Conservation (phyloP, 2,329 filamentous ascomycete species). For the Fusarium protoensiforme region DNA sequence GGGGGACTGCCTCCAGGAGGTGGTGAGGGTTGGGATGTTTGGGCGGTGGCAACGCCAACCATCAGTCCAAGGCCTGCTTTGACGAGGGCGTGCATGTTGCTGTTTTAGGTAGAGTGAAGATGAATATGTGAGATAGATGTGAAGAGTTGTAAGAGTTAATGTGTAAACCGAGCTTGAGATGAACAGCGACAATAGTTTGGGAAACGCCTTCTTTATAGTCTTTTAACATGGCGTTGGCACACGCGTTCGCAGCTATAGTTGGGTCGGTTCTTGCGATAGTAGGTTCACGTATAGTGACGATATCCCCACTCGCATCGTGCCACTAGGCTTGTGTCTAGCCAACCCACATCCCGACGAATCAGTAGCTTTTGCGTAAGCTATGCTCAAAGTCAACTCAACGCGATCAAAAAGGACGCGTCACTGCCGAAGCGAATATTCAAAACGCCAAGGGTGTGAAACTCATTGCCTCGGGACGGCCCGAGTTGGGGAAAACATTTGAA, state of each 20-base stretch:
- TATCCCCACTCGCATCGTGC: background rate
- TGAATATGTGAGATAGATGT: background rate
- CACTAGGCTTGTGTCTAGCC: background rate
- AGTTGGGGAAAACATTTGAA: background rate
- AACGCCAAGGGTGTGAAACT: background rate
- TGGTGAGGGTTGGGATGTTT: background rate
- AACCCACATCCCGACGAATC: constrained; percentile 10
- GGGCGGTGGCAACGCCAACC: constrained; percentile 1
- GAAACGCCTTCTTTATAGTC: background rate
- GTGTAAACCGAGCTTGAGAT: background rate
- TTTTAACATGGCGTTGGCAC: background rate
- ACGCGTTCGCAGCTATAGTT: background rate
- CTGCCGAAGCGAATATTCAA: background rate
- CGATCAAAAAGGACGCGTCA: background rate
- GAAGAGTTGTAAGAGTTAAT: background rate
- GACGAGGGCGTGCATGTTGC: constrained; percentile 7
- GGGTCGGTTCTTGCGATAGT: background rate
- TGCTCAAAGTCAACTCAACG: background rate
- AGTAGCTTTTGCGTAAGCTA: constrained; percentile 11
- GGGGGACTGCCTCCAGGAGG: background rate
- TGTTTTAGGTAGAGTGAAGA: background rate
- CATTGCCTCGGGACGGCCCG: background rate
- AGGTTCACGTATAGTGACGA: background rate
- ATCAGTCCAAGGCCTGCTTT: constrained; percentile 4
- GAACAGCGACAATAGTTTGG: background rate